These are phyloP conservation scores for Diversispora epigaea DNA, from an alignment of 192 early-diverging fungal species.

Conservation along the genomic window DNA sequence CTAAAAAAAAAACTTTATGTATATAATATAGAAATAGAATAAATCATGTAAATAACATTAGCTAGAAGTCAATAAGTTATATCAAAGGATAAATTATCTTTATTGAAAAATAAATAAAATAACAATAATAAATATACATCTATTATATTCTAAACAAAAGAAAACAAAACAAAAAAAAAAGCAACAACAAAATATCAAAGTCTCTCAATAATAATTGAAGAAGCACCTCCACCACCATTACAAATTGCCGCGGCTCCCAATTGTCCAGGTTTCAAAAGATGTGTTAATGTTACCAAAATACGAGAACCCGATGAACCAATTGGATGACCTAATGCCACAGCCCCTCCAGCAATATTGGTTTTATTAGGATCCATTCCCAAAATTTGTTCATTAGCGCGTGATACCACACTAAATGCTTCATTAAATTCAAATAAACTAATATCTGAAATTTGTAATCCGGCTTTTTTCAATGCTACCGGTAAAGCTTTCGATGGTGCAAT, in stretches of 20 bases:
- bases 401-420: constrained; percentile 95
- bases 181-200: constrained; percentile 34
- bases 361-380: constrained; percentile 68
- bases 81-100: too few relatives aligned
- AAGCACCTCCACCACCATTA: constrained; percentile 82
- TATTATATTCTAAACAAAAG: too few relatives aligned
- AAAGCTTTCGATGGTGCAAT: constrained; percentile 92
- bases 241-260: constrained; percentile 79
- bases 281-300: constrained; percentile 78
- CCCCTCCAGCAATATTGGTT: constrained; percentile 81
- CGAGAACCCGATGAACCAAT: constrained; percentile 82
- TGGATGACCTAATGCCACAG: constrained; percentile 78
- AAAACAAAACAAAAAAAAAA: too few relatives aligned
- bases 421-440: constrained; percentile 95
- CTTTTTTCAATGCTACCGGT: constrained; percentile 88
- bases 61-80: too few relatives aligned
- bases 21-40: too few relatives aligned
- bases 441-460: constrained; percentile 77
- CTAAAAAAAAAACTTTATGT: too few relatives aligned
- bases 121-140: too few relatives aligned
- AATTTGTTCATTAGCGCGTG: constrained; percentile 86
- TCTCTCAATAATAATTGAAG: constrained; percentile 66
- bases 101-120: too few relatives aligned
- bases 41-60: too few relatives aligned
- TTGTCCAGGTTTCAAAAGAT: constrained; percentile 79